Percentiles rank a stretch among this genome's conserved stretches.
Evolutionary conservation across 306 rosid genomes (phyloP).

Genomic region (Senna siamea): DNA sequence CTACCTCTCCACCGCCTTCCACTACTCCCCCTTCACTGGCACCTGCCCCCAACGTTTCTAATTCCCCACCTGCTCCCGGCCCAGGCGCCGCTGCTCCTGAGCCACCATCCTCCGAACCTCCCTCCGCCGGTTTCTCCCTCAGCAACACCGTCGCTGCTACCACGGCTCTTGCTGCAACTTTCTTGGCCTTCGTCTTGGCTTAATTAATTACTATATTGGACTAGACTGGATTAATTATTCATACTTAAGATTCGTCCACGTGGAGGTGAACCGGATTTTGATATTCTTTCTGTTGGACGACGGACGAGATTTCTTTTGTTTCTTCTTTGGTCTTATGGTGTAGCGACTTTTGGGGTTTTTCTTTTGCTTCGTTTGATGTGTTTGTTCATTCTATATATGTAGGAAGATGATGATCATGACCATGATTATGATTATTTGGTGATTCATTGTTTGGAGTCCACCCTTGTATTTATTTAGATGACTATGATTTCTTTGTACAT

Average conservation of each 20-base stretch:
- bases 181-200: conserved; percentile 69
- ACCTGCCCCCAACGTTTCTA: conserved; percentile 16
- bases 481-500: conserved; percentile 65
- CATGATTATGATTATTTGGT: conserved; percentile 43
- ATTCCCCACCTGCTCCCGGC: conserved; percentile 35
- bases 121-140: conserved; percentile 49
- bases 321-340: conserved; percentile 28
- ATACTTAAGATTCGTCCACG: conserved; percentile 37
- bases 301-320: conserved; percentile 62
- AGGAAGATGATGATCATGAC: conserved; percentile 31
- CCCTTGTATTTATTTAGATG: conserved; percentile 61
- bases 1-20: conserved; percentile 37
- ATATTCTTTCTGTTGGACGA: conserved; percentile 53
- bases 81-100: conserved; percentile 36
- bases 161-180: conserved; percentile 65
- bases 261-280: conserved; percentile 39
- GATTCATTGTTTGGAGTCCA: conserved; percentile 62
- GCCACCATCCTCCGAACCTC: conserved; percentile 28
- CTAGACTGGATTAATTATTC: not conserved
- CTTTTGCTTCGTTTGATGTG: conserved; percentile 34
- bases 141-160: conserved; percentile 56
- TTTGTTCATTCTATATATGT: conserved; percentile 48
- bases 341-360: not conserved
- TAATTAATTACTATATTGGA: conserved; percentile 40
- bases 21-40: conserved; percentile 10